phyloP scores from a whole-genome alignment of 1,284 basidiomycete species.

The Ustilago vetiveriae region DNA sequence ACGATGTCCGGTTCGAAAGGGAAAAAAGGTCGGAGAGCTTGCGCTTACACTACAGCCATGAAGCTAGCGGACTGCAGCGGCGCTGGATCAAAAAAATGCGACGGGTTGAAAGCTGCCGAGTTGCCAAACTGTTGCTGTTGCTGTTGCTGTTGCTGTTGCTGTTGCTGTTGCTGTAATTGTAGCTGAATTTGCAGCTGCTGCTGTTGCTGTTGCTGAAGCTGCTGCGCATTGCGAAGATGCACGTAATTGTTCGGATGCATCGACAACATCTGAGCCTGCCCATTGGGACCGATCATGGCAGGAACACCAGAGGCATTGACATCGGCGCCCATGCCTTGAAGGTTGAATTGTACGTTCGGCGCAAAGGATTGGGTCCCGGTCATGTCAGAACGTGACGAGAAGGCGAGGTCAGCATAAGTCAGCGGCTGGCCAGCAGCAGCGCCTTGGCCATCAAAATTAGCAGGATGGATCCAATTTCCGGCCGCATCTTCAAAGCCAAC shows the following conservation, averaged over 20 bases:
- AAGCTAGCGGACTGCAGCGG: slow-evolving; percentile 50
- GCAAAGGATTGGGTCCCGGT: slow-evolving; percentile 14
- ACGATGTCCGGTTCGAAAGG: neutral
- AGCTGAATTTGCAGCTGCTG: slow-evolving; percentile 29
- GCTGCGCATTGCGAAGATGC: slow-evolving; percentile 34
- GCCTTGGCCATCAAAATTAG: slow-evolving; percentile 11
- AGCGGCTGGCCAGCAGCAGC: slow-evolving; percentile 6
- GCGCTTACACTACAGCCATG: slow-evolving; percentile 49
- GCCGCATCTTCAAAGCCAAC: slow-evolving; percentile 15
- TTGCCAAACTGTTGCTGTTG: slow-evolving; percentile 21
- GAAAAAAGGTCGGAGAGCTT: neutral
- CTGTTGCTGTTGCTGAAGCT: slow-evolving; percentile 26
- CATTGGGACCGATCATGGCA: slow-evolving; percentile 15
- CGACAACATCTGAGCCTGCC: slow-evolving; percentile 22
- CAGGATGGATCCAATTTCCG: slow-evolving; percentile 23
- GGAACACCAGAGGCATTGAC: neutral
- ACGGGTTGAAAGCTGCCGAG: slow-evolving; percentile 21
- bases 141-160: too few species aligned
- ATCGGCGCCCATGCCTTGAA: slow-evolving; percentile 4
- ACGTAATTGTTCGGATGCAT: slow-evolving; percentile 26
- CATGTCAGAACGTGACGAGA: slow-evolving; percentile 12
- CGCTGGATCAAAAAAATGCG: slow-evolving; percentile 50
- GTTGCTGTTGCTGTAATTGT: slow-evolving; percentile 28
- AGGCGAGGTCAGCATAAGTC: slow-evolving; percentile 32
- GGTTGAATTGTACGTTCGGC: neutral